A percentile compares a stretch with the other conserved stretches of the same genome.
These are phyloP conservation scores for Oryza officinalis DNA, from an alignment of 176 grass and related monocot species.

Conservation along the genomic window DNA sequence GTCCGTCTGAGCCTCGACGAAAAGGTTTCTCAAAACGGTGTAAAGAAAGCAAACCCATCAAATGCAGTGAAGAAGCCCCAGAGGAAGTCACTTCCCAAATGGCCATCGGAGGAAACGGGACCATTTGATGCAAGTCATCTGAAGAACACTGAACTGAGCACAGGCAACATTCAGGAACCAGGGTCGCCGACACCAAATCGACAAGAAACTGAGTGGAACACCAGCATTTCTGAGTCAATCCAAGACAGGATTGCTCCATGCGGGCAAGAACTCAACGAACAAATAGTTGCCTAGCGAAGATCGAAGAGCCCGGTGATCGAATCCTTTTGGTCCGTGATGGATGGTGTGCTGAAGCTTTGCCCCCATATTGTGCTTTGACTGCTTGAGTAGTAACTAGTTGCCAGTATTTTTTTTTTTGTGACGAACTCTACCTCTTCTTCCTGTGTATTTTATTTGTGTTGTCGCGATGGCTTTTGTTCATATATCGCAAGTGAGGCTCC, in stretches of 20 bases:
- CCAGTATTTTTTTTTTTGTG: conserved; percentile 31
- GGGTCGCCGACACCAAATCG: conserved; percentile 1
- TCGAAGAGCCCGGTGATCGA: neutral
- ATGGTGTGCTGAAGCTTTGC: conserved; percentile 31
- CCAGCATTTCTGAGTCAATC: neutral
- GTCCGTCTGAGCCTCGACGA: conserved; percentile 47
- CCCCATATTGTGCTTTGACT: conserved; percentile 26
- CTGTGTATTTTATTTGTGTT: conserved; percentile 8
- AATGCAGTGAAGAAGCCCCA: conserved; percentile 49
- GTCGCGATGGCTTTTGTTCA: conserved; percentile 42
- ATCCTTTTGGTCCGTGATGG: conserved; percentile 37
- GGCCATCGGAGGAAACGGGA: conserved; percentile 52
- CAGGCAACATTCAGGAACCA: conserved; percentile 17
- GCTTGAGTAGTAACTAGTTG: conserved; percentile 31
- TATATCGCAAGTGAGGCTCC: conserved; percentile 27
- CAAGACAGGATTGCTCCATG: conserved; percentile 3
- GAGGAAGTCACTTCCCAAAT: conserved; percentile 55
- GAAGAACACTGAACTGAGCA: conserved; percentile 10
- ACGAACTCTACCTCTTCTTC: conserved; percentile 9
- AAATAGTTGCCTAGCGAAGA: conserved; percentile 12
- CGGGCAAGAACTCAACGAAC: conserved; percentile 27
- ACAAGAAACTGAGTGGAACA: conserved; percentile 22
- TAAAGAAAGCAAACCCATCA: conserved; percentile 31
- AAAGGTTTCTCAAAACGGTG: conserved; percentile 46
- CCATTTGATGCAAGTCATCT: conserved; percentile 28